Base-by-base conservation (phyloP, 1,284 basidiomycete species). In the Cystobasidiaceae sp. region DNA sequence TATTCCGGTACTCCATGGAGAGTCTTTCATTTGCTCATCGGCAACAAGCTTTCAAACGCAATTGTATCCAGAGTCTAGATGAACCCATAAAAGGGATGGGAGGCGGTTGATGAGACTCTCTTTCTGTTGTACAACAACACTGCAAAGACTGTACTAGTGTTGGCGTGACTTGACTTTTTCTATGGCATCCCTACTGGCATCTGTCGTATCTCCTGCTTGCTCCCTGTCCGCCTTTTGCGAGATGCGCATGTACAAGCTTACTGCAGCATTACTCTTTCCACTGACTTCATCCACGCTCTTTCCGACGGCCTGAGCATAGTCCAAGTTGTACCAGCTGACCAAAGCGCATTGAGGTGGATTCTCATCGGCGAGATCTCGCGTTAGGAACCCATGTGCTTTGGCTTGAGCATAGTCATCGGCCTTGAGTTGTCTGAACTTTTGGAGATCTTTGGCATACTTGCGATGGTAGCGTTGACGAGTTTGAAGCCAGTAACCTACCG, bases 361-460 rank as follows among this genome's bases (percentile, higher is more conserved):
- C 34, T 79, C 77, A 5, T 70, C 50, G 23, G 52, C 63, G 39
- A 79, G 59, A 5, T 70, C 65, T n/a, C 75, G 51, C 0, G 76
- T 78, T 23, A 79, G 62, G 70, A 73, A 78, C 3, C 78, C 78
- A n/a, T 69, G 51, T 46, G 64, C 37, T 49, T 73, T 71, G 0
- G 77, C 77, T 27, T 58, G 28, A 0, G 19, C 62, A 30, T 74
- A 58, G 60, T 79, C 77, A 2, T 62, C 65, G 5, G 30, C 33
- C 25, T 72, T 74, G 41, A 74, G 59, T 13, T 71, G 64, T 13
- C 75, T 68, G 67, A 71, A 76, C 51, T 75, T 71, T 8, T 67
- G 54, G 30, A 77, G 69, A 6, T 71, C 68, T 7, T 69, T 70
- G 0, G 69, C 41, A 50, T 73, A 78, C 63, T 75, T 76, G 7